phyloP scores from a whole-genome alignment of 148 eudicot species.

The Chenopodium quinoa region DNA sequence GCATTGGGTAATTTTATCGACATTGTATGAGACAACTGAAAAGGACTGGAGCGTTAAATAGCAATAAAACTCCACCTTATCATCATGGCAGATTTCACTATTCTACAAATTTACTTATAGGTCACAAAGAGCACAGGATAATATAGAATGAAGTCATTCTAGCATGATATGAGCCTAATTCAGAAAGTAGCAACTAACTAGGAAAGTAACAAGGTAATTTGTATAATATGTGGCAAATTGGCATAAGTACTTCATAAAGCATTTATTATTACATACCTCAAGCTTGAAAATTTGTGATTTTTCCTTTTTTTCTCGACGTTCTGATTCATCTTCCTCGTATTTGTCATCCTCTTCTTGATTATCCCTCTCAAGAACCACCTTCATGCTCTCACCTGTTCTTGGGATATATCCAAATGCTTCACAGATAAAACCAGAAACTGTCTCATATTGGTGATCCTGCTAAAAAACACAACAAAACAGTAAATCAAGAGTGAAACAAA shows the following conservation, averaged over 20 bases:
- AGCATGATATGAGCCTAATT: background rate
- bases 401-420: constrained; percentile 98
- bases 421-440: constrained; percentile 93
- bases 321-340: constrained; percentile 55
- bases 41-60: background rate
- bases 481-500: background rate
- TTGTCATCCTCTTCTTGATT: constrained; percentile 57
- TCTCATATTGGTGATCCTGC: constrained; percentile 94
- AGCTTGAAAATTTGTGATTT: constrained; percentile 66
- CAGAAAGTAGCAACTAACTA: background rate
- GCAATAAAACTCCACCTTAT: background rate
- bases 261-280: constrained; percentile 48
- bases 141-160: background rate
- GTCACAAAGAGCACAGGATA: background rate
- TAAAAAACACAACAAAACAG: background rate
- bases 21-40: background rate
- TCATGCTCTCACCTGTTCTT: constrained; percentile 86
- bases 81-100: background rate
- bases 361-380: constrained; percentile 73
- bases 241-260: background rate
- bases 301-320: constrained; percentile 51
- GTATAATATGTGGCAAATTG: background rate
- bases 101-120: background rate
- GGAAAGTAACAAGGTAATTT: background rate
- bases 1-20: background rate